Evolutionary conservation across 345 rosid genomes (phyloP).

Genomic region (Psidium friedrichsthalianum): DNA sequence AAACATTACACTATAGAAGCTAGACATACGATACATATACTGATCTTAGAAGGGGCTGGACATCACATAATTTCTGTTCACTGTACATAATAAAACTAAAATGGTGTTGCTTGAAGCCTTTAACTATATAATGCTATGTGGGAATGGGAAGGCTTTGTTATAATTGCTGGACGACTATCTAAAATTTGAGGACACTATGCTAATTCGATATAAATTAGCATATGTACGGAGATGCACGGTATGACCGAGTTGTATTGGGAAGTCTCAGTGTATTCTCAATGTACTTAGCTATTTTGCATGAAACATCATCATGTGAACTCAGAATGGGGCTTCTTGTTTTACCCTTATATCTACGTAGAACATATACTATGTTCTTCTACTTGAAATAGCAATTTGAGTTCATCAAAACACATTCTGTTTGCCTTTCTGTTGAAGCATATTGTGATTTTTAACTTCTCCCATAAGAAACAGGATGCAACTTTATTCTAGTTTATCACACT

Average conservation of each 20-base stretch:
- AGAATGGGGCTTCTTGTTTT: neutral
- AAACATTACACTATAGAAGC: conserved; percentile 11
- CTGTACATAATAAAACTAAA: conserved; percentile 53
- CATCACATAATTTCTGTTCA: neutral
- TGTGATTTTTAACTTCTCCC: neutral
- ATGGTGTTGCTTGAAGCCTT: conserved; percentile 11
- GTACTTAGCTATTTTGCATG: neutral
- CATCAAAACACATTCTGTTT: neutral
- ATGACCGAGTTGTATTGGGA: conserved; percentile 2
- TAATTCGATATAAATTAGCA: conserved; percentile 2
- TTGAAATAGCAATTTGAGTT: neutral
- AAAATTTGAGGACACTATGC: neutral
- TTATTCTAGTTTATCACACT: neutral
- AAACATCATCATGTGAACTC: neutral
- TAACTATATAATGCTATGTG: neutral
- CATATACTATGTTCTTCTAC: neutral
- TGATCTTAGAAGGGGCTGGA: conserved; percentile 28
- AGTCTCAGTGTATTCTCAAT: neutral
- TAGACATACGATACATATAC: conserved; percentile 13
- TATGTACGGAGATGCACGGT: neutral
- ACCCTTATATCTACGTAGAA: neutral
- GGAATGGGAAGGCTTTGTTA: neutral
- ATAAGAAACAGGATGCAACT: neutral
- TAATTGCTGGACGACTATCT: conserved; percentile 1
- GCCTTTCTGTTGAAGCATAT: neutral